Conservation (phyloP, 2,329 filamentous ascomycete genomes). For the Cercospora berteroae region DNA sequence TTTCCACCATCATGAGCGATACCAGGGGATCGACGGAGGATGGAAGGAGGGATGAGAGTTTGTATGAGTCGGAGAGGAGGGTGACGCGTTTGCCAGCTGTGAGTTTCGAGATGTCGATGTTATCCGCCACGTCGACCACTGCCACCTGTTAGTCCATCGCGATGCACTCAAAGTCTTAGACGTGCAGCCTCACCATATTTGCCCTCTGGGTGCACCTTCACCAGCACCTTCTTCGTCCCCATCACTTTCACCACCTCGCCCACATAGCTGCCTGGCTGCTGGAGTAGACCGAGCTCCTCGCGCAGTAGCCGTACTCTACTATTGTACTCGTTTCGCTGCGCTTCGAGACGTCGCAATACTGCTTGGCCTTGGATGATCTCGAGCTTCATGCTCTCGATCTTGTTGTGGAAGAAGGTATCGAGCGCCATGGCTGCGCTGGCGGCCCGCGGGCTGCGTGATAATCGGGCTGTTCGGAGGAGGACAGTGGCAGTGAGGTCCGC, state of each 20-base stretch:
- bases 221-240: constrained; percentile 98
- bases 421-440: constrained; percentile 75
- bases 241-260: constrained; percentile 99
- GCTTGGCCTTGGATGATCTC: constrained; percentile 99
- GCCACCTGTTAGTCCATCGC: constrained; percentile 4
- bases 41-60: constrained; percentile 96
- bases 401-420: constrained; percentile 99
- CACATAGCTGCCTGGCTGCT: constrained; percentile 97
- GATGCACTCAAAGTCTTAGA: neutral
- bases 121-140: constrained; percentile 96
- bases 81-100: constrained; percentile 97
- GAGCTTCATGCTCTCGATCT: constrained; percentile 99
- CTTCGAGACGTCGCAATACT: constrained; percentile 88
- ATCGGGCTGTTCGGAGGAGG: neutral
- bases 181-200: constrained; percentile 81
- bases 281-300: constrained; percentile 91
- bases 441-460: neutral
- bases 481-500: constrained; percentile 6
- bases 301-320: constrained; percentile 90
- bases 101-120: constrained; percentile 91
- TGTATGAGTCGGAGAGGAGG: constrained; percentile 94
- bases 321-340: constrained; percentile 99
- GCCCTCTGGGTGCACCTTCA: constrained; percentile 98
- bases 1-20: constrained; percentile 99
- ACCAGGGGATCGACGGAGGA: constrained; percentile 98